These are phyloP conservation scores for Histomonas meleagridis DNA, from an alignment of 208 protist genomes.

Conservation along the genomic window DNA sequence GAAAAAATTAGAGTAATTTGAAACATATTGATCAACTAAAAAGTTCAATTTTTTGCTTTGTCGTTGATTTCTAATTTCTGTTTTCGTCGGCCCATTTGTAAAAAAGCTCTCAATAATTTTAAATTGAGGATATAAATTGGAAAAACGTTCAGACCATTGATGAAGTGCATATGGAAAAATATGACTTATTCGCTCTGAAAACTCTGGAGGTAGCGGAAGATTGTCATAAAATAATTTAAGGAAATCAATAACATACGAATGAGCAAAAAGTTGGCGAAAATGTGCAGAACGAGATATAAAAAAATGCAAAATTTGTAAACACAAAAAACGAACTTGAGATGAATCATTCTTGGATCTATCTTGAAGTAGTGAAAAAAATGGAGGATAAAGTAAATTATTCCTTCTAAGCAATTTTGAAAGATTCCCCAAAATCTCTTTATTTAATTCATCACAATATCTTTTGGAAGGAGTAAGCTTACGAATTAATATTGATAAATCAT, in stretches of 20 bases:
- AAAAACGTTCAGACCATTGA: not conserved
- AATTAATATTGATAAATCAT: not conserved
- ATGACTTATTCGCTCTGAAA: not conserved
- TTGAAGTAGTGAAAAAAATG: not conserved
- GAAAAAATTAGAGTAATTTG: not conserved
- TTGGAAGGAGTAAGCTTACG: not conserved
- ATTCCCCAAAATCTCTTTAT: not conserved
- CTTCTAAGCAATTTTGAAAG: not conserved
- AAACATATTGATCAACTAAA: not conserved
- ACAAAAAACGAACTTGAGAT: not conserved
- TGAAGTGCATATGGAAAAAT: not conserved
- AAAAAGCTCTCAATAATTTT: not conserved
- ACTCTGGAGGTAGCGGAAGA: not conserved
- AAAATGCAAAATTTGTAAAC: not conserved
- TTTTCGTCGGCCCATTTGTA: not conserved
- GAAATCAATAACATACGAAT: not conserved
- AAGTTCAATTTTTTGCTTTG: not conserved
- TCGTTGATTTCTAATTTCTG: not conserved
- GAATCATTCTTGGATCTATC: not conserved
- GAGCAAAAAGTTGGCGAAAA: not conserved
- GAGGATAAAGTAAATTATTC: not conserved
- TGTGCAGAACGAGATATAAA: not conserved
- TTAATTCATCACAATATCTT: not conserved
- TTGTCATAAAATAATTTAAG: not conserved
- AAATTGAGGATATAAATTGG: not conserved